Evolutionary conservation across 352 stramenopile species (phyloP), one percentile per base, ranked within the genome.

Genomic region (Phytophthora cryptogea): DNA sequence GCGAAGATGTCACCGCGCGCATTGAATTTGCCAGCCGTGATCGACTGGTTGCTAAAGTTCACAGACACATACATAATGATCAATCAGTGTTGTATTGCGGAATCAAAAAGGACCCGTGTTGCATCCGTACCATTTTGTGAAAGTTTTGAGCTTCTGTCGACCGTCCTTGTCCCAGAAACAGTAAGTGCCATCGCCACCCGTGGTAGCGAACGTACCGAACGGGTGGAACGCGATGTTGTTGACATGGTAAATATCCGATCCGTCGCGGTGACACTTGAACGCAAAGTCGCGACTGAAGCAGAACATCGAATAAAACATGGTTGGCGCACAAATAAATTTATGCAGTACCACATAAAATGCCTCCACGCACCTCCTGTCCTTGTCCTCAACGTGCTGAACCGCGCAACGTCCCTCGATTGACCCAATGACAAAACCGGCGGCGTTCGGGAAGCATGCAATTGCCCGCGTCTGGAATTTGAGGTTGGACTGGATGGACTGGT

Each of bases 121-220:
- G 42, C 20, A 55, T 27, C 14, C 36, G 7, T 75, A 91, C 80
- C 74, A 80, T 78, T 92, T 95, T 54, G 67, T 69, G 48, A 94
- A 95, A 8, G 72, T 76, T 79, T 98, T 99, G 48, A 99, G 86
- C 57, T 97, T 89, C 73, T 99, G 95, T 31, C 97, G 97, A 16
- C 95, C 97, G 66, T 99, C 95, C 76, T 99, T 98, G 81, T 99
- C 96, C 97, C 97, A 99, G 77, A 99, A 99, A 70, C 95, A 98
- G 59, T 97, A 98, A 36, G 97, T 94, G 44, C 96, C 96, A 68
- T 99, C 96, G 26, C 85, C 82, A 11, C 97, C 97, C 5, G 96
- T 92, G 11, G 97, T 99, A 2, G 95, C 88, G 73, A 99, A 98
- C n/a, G 95, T 99, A 32, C 96, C 96, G 62, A 92, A 89, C 30